Percentiles rank a stretch among this genome's conserved stretches.
Conservation (phyloP, 1,284 basidiomycete species). For the Athelia sp. region DNA sequence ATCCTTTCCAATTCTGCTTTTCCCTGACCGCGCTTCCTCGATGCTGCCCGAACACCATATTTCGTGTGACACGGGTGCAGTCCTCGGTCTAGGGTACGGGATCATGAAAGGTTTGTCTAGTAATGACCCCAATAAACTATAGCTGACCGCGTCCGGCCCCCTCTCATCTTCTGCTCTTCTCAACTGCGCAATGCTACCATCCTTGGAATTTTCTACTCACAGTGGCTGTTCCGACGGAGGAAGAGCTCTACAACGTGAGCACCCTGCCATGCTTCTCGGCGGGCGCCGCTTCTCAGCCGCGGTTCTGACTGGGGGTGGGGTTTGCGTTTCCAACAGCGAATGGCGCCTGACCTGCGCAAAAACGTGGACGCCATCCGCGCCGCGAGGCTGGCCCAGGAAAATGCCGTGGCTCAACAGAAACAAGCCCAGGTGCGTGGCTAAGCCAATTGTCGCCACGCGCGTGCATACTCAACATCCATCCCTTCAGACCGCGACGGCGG, state of each 20-base stretch:
- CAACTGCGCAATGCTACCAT: constrained; percentile 7
- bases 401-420: constrained; percentile 46
- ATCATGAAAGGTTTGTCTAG: constrained; percentile 56
- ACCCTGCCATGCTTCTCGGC: constrained; percentile 17
- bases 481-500: constrained; percentile 12
- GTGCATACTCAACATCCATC: neutral
- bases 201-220: constrained; percentile 3
- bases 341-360: constrained; percentile 63
- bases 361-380: constrained; percentile 62
- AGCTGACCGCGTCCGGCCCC: constrained; percentile 4
- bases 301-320: neutral
- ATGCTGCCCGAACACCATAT: too few species aligned
- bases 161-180: neutral
- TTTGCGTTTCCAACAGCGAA: constrained; percentile 33
- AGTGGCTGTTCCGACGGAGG: constrained; percentile 60
- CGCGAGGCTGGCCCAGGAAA: constrained; percentile 51
- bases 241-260: constrained; percentile 50
- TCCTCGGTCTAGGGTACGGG: constrained; percentile 56
- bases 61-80: constrained; percentile 25
- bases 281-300: constrained; percentile 15
- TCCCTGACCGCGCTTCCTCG: too few species aligned
- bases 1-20: too few species aligned
- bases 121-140: constrained; percentile 3
- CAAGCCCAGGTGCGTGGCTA: constrained; percentile 38
- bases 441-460: neutral